These are phyloP conservation scores for Achaetomium macrosporum DNA, from an alignment of 2,329 filamentous ascomycete species.

Conservation along the genomic window DNA sequence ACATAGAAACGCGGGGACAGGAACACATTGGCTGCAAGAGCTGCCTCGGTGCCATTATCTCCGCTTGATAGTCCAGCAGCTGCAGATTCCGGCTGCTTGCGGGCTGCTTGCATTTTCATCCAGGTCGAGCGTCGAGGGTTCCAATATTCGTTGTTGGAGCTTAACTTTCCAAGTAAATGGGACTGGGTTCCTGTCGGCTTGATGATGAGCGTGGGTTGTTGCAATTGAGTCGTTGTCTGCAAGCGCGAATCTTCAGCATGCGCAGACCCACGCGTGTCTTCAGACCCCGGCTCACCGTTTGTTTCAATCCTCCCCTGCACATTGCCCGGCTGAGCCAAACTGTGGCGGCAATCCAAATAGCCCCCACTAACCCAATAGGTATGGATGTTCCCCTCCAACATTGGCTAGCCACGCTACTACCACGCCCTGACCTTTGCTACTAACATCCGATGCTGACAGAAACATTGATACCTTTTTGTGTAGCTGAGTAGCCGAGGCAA, in stretches of 20 bases:
- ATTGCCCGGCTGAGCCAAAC: background rate
- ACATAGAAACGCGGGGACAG: no score
- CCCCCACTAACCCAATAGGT: no score
- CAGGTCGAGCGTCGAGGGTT: background rate
- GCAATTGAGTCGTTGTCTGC: no score
- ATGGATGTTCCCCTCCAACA: no score
- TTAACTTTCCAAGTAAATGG: background rate
- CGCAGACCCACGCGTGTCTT: constrained; percentile 10
- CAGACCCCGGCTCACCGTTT: constrained; percentile 15
- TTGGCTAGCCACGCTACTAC: no score
- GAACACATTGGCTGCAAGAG: no score
- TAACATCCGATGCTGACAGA: no score
- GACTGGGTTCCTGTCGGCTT: background rate
- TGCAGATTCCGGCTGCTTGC: constrained; percentile 1
- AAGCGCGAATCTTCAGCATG: background rate
- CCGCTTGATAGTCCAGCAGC: constrained; percentile 6
- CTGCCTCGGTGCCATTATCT: constrained; percentile 6
- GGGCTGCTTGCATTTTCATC: constrained; percentile 2
- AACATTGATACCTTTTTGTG: no score
- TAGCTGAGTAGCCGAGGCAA: no score
- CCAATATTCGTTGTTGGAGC: no score
- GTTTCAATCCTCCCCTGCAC: constrained; percentile 23
- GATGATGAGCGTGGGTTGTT: background rate
- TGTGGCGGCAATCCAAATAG: no score
- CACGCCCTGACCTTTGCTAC: no score